Evolutionary conservation across 1,284 basidiomycete species (phyloP).

Genomic region (Termitomyces sp.): DNA sequence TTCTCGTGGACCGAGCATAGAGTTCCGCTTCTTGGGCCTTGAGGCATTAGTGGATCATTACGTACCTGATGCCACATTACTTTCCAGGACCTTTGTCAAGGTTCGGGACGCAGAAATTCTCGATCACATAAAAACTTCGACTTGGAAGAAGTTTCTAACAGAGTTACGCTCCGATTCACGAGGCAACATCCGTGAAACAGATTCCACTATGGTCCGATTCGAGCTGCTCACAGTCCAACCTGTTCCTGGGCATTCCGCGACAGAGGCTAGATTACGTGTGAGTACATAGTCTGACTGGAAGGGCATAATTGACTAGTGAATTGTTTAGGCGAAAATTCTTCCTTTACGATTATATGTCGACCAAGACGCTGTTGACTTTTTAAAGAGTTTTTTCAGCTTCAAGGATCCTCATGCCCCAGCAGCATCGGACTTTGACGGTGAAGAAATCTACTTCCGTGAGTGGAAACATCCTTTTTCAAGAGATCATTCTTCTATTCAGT

Average conservation of each 20-base stretch:
- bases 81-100: slow-evolving; percentile 63
- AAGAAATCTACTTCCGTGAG: slow-evolving; percentile 75
- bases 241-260: slow-evolving; percentile 55
- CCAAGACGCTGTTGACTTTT: slow-evolving; percentile 96
- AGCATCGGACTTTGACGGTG: slow-evolving; percentile 33
- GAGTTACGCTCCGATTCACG: slow-evolving; percentile 75
- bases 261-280: slow-evolving; percentile 82
- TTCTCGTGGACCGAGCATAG: slow-evolving; percentile 77
- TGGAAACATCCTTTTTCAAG: not conserved
- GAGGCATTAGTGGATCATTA: slow-evolving; percentile 68
- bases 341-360: slow-evolving; percentile 93
- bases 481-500: not conserved
- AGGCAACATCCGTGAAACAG: slow-evolving; percentile 84
- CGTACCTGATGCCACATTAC: slow-evolving; percentile 48
- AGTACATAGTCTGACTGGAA: slow-evolving; percentile 10
- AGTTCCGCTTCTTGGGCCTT: slow-evolving; percentile 72
- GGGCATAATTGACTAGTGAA: slow-evolving; percentile 3
- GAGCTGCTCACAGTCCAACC: slow-evolving; percentile 76
- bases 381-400: slow-evolving; percentile 96
- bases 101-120: slow-evolving; percentile 81
- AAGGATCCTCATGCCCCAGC: slow-evolving; percentile 53
- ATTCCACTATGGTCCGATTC: slow-evolving; percentile 88
- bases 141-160: slow-evolving; percentile 96
- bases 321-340: slow-evolving; percentile 72
- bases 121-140: slow-evolving; percentile 97